Base-by-base conservation (phyloP, 257 asterid species). In the Nicotiana benthamiana region DNA sequence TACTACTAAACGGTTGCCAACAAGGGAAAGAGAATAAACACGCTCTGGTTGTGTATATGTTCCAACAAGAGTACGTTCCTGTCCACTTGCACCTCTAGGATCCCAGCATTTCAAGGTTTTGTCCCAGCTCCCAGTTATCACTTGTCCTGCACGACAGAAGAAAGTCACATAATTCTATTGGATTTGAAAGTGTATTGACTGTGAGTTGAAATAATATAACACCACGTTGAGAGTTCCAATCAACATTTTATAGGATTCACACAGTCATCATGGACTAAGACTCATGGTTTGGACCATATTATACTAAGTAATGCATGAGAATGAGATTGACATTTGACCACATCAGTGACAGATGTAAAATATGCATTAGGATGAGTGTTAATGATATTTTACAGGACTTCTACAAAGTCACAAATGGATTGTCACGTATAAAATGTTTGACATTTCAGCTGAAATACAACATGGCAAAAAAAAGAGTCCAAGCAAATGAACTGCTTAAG, bases 51-150 rank as follows among this genome's bases (percentile, higher is more conserved):
- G 99, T 51, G 88, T 10, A 32, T 91, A 95, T 61, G 97, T 87
- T 77, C 99, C 97, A 15, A 91, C 93, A 65, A 95, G 96, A 72
- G 95, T 84, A 11, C 86, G 97, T 24, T 95, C 99, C 87, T 92
- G 97, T 81, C 98, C 97, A 77, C 91, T 95, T 66, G 96, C 96
- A 81, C 99, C 98, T 86, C 99, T 89, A 24, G 99, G 98, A 80
- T 95, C 99, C 99, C 99, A 95, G 82, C 99, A 96, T 90, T 93
- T 93, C 65, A 96, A 56, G 74, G 96, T 92, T 87, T 91, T 95
- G 87, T 96, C 99, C 99, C 99, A 93, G 86, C 99, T 93, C 54
- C 99, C 99, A 72, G 98, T 93, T 77, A 96, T 93, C 59, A 96
- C 99, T 92, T 96, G 99, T 67, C 99, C 99, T 96, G 72, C 61